Evolutionary conservation across 768 basidiomycete genomes (phyloP).

Genomic region (Candolleomyces aberdarensis): DNA sequence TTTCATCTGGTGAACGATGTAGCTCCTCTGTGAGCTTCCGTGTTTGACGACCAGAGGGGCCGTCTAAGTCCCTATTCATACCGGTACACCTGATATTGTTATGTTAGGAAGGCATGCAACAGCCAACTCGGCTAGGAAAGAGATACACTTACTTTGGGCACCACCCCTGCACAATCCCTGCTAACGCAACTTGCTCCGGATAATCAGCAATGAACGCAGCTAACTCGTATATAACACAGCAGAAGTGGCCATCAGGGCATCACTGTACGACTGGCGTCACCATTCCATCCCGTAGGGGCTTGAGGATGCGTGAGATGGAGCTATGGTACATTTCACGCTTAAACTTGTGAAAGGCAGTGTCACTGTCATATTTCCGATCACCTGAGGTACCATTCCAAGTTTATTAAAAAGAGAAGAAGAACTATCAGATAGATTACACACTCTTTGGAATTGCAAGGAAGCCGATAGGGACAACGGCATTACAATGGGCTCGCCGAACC

Average conservation of each 20-base stretch:
- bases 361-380: constrained; percentile 1
- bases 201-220: constrained; percentile 39
- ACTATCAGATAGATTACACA: background rate
- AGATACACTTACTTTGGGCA: constrained; percentile 16
- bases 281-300: constrained; percentile 23
- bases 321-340: background rate
- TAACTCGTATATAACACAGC: constrained; percentile 25
- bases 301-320: constrained; percentile 4
- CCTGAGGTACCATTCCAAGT: background rate
- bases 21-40: too few relatives aligned
- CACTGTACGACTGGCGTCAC: background rate
- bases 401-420: background rate
- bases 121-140: too few relatives aligned
- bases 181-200: constrained; percentile 31
- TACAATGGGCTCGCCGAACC: constrained; percentile 27
- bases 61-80: background rate
- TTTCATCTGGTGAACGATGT: too few relatives aligned
- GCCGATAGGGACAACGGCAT: constrained; percentile 24
- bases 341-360: background rate
- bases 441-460: constrained; percentile 25
- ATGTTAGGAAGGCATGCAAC: too few relatives aligned
- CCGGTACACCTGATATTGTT: background rate
- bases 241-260: constrained; percentile 28
- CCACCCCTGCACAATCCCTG: constrained; percentile 33
- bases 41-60: background rate